Percentiles rank a stretch among this genome's conserved stretches.
phyloP scores from a whole-genome alignment of 495 filamentous ascomycete genomes.

The Penicillium coffeae region DNA sequence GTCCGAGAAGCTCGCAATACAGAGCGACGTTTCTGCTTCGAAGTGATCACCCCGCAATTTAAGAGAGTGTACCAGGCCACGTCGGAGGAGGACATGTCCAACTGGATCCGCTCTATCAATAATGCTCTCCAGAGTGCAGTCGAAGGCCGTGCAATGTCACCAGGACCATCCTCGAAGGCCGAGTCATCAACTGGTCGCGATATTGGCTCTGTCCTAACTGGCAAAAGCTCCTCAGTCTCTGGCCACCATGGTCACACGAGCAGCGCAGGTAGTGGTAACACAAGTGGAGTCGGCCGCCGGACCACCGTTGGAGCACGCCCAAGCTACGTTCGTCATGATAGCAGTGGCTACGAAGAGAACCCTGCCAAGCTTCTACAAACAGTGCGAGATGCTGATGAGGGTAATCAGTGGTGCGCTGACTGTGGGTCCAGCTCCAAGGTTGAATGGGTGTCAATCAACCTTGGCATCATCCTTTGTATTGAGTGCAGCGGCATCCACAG shows the following conservation, averaged over 20 bases:
- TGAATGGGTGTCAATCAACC: constrained; percentile 98
- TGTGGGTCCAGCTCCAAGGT: constrained; percentile 88
- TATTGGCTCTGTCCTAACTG: constrained; percentile 86
- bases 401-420: constrained; percentile 93
- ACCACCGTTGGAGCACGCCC: constrained; percentile 89
- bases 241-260: constrained; percentile 53
- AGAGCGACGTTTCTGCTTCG: constrained; percentile 95
- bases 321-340: constrained; percentile 61
- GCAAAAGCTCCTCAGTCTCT: constrained; percentile 80
- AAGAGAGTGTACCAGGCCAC: constrained; percentile 97
- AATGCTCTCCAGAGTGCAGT: constrained; percentile 95
- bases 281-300: constrained; percentile 64
- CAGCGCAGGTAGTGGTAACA: constrained; percentile 29
- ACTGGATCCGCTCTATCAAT: constrained; percentile 95
- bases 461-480: constrained; percentile 94
- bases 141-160: constrained; percentile 64
- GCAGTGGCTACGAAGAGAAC: constrained; percentile 72
- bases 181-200: constrained; percentile 65
- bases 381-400: constrained; percentile 85
- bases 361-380: constrained; percentile 80
- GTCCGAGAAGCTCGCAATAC: constrained; percentile 92
- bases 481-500: constrained; percentile 98
- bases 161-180: constrained; percentile 39
- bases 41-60: constrained; percentile 95
- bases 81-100: constrained; percentile 95